Base-by-base conservation (phyloP, 2,329 filamentous ascomycete species). In the Penicillium sp. region DNA sequence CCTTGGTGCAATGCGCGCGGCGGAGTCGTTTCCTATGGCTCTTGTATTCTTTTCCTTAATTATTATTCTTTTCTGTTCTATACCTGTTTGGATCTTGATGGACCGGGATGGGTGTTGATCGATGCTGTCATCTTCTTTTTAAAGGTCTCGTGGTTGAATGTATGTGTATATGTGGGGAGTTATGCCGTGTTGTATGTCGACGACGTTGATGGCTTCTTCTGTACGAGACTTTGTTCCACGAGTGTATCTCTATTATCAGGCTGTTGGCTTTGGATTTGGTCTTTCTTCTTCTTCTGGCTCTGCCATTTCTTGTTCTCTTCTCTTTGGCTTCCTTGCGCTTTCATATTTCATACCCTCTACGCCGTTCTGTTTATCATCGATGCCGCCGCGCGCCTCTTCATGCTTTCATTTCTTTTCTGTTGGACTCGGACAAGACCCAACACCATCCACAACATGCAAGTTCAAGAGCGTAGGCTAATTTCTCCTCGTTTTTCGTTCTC, bases 381-480 rank as follows among this genome's bases (percentile, higher is more conserved):
- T 64, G 59, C 67, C 60, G 63, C 63, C 66, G 66, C 63, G 62
- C 55, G 56, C 58, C 40, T 58, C 44, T 63, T 61, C 59, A 51
- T 67, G 50, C 64, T 57, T 61, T 61, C 63, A 17, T 61, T 65
- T 65, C 61, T 54, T 66, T 64, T 64, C 62, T 64, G 66, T 62
- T 49, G 55, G 53, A 62, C 56, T 58, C 26, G 51, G 61, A 49
- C 17, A 37, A 19, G 19, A 24, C 15, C 53, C 24, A 56, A 22
- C 22, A 53, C 44, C 54, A 51, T 61, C 47, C 63, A 61, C 63
- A 60, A 62, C 64, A 64, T 69, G 66, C 55, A 67, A 70, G 63
- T 66, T 73, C 72, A 47, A 71, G 73, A 71, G 73, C 75, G 77
- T 80, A 79, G 77, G 76, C 77, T 80, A 79, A 80, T 79, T 72